Base-by-base conservation (phyloP, 441 rosid species). In the Raphanus hybrid region DNA sequence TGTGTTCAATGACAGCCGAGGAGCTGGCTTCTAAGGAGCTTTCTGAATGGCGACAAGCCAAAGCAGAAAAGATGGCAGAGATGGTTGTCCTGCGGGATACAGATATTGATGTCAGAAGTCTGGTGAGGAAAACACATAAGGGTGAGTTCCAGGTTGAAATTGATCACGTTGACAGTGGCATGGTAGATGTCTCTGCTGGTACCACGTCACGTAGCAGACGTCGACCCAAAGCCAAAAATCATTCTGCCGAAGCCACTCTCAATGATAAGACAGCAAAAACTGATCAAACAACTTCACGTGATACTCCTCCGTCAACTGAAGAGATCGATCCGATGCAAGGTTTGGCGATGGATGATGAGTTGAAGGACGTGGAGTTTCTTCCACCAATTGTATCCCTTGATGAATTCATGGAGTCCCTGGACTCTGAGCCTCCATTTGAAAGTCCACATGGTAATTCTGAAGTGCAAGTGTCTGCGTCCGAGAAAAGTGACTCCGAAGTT, bases 1-100 rank as follows among this genome's bases (percentile, higher is more conserved):
- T 96, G 64, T 96, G 99, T 76, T 84, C 97, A 27, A 96, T 96
- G 99, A 87, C 93, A 61, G 93, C 97, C 0, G 99, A 96, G 87
- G 99, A 96, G 72, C 95, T 96, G 79, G 99, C 99, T 69, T 96
- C 98, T 6, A 83, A 92, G 85, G 99, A 96, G 91, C 99, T 96
- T 75, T 93, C 98, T 8, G 75, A 93, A 75, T 96, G 99, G 99
- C 90, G 99, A 63, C 91, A 89, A 82, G 99, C 98, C 6, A 96
- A 96, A 85, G 99, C 97, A 3, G 97, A 96, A 75, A 91, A 93
- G 83, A 82, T 96, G 84, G 99, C 99, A 20, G 91, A 93, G 77
- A 96, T 93, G 97, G 97, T 93, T 59, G 94, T 96, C 55, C 83
- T 96, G 81, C 94, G 89, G n/a, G 97, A 93, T 81, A 75, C 91